Evolutionary conservation across 371 early-diverging fungal species (phyloP), one percentile per base, ranked within the genome.

Genomic region (Syncephalastrum contaminatum): DNA sequence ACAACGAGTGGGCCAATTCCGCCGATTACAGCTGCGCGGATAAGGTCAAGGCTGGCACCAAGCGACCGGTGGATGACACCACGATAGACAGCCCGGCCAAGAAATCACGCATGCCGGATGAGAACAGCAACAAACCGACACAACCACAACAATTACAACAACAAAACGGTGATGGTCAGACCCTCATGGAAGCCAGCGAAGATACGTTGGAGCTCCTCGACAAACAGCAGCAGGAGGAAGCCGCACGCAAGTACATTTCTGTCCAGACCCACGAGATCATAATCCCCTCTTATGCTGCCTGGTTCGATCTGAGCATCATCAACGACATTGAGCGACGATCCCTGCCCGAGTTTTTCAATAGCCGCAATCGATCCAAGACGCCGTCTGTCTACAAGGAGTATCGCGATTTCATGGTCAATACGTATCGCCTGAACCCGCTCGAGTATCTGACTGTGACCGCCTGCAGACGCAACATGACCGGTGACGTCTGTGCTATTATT

Each of bases 381-480:
- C 96, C 97, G 0, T 73, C 86, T 1, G 82, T 94, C 7, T 97
- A 97, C 80, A 89, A 90, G 72, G 97, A 97, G 60, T 96, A 95
- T 67, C 86, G 99, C 42, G 92, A 97, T 75, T 97, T 97, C 60
- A 97, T 98, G 94, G 79, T 97, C 73, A 92, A 97, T 71, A 94
- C 93, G 12, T 97, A 96, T 72, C 89, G 98, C 14, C 76, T 95
- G 45, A 95, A 92, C 71, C 99, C 99, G 1, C 58, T 79, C 5
- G 96, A 97, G 58, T 98, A 98, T 60, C 80, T 97, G 51, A 97
- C 97, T 0, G 92, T 99, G 20, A 98, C 98, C 4, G 96, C 98
- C 3, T 95, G 96, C 70, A 80, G 98, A 56, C 84, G 97, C 52
- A 94, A 95, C 71, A 70, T 98, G 65, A 90, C 94, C 5, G 97